Percentiles rank a stretch among this genome's conserved stretches.
phyloP scores from a whole-genome alignment of 306 rosid species.

The Gynostemma pentaphyllum region DNA sequence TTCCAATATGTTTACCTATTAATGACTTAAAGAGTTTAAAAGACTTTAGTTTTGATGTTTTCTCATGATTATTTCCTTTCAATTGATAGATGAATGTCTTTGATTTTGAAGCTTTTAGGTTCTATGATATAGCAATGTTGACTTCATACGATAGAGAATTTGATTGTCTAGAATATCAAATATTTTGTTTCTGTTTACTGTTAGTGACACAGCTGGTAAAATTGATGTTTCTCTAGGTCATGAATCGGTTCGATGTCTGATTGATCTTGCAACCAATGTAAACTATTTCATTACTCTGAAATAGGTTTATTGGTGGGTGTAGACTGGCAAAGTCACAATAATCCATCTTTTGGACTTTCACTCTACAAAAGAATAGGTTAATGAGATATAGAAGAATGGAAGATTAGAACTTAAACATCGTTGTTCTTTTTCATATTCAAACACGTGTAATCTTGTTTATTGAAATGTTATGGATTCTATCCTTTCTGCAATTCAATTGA shows the following conservation, averaged over 20 bases:
- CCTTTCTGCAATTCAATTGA: background rate
- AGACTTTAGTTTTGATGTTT: background rate
- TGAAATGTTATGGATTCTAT: background rate
- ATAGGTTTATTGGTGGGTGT: background rate
- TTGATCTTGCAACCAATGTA: background rate
- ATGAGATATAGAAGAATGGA: background rate
- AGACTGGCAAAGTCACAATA: too few relatives aligned
- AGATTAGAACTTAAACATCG: background rate
- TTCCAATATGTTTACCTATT: too few relatives aligned
- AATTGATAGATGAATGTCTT: background rate
- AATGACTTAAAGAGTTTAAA: background rate
- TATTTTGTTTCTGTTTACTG: background rate
- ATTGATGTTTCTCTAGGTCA: conserved; percentile 1
- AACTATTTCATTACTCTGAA: background rate
- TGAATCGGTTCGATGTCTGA: background rate
- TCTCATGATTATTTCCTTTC: background rate
- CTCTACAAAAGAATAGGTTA: background rate
- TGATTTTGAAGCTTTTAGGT: background rate
- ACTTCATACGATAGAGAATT: background rate
- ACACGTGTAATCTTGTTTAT: too few relatives aligned
- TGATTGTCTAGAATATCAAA: background rate
- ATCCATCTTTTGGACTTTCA: background rate
- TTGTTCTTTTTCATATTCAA: background rate
- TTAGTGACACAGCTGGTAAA: background rate
- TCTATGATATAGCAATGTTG: background rate